Evolutionary conservation across 192 early-diverging fungal species (phyloP).

Genomic region (Jimgerdemannia lactiflua): DNA sequence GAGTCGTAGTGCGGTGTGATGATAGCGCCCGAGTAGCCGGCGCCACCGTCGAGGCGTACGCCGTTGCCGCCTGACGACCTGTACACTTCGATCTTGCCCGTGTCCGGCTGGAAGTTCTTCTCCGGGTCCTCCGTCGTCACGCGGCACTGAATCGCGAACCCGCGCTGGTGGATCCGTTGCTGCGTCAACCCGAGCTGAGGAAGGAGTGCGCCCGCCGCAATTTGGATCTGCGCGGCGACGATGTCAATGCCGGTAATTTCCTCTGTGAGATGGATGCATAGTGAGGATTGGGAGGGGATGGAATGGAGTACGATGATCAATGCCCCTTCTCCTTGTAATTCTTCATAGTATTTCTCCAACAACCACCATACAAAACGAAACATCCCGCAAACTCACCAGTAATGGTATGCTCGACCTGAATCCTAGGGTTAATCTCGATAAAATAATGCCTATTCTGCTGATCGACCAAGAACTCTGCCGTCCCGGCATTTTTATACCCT

Average conservation of each 20-base stretch:
- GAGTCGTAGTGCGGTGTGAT: slow-evolving; percentile 97
- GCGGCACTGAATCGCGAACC: slow-evolving; percentile 94
- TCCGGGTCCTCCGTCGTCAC: slow-evolving; percentile 95
- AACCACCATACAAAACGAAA: background rate
- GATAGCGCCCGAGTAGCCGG: slow-evolving; percentile 86
- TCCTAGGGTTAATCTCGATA: slow-evolving; percentile 97
- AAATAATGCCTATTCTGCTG: slow-evolving; percentile 88
- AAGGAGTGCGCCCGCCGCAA: slow-evolving; percentile 85
- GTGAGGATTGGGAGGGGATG: background rate
- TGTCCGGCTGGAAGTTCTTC: slow-evolving; percentile 95
- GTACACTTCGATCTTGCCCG: slow-evolving; percentile 94
- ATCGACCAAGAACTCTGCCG: slow-evolving; percentile 96
- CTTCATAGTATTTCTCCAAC: background rate
- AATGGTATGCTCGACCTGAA: slow-evolving; percentile 98
- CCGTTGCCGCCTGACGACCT: slow-evolving; percentile 87
- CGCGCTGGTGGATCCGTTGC: slow-evolving; percentile 74
- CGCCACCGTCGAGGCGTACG: slow-evolving; percentile 86
- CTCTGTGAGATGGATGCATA: slow-evolving; percentile 42
- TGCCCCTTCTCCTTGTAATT: too few species aligned
- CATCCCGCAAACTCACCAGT: slow-evolving; percentile 38
- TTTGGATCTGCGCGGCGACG: slow-evolving; percentile 90
- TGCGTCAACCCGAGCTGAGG: slow-evolving; percentile 78
- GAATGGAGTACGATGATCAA: background rate
- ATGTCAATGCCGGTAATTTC: slow-evolving; percentile 96
- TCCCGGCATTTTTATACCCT: slow-evolving; percentile 95